Percentiles rank a stretch among this genome's conserved stretches.
Conservation (phyloP, 306 rosid species). For the Canavalia ensiformis region DNA sequence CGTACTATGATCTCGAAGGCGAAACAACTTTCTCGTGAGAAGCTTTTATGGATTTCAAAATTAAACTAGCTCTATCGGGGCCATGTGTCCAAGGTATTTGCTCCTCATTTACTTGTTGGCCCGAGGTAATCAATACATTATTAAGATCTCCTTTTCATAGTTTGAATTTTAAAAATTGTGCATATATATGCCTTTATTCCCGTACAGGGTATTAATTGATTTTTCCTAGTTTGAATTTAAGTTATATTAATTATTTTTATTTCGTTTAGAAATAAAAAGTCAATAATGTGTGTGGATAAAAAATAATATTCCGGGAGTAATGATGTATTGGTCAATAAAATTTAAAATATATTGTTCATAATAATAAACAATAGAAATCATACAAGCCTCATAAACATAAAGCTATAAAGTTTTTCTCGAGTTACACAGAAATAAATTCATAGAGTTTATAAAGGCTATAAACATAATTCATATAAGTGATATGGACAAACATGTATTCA, state of each 20-base stretch:
- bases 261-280: neutral
- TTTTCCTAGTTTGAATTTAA: neutral
- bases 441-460: too few relatives aligned
- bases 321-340: neutral
- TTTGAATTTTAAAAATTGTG: constrained; percentile 18
- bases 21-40: neutral
- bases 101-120: neutral
- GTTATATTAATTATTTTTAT: neutral
- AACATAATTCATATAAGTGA: too few relatives aligned
- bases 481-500: too few relatives aligned
- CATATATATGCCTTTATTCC: constrained; percentile 10
- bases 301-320: too few relatives aligned
- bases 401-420: too few relatives aligned
- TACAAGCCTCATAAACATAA: too few relatives aligned
- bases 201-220: neutral
- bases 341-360: neutral
- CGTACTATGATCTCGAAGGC: neutral
- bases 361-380: neutral
- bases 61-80: neutral
- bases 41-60: constrained; percentile 19
- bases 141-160: neutral
- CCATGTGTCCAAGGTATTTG: neutral
- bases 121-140: constrained; percentile 3
- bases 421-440: too few relatives aligned
- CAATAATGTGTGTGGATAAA: neutral